Evolutionary conservation across 345 rosid genomes (phyloP).

Genomic region (Brassica juncea): DNA sequence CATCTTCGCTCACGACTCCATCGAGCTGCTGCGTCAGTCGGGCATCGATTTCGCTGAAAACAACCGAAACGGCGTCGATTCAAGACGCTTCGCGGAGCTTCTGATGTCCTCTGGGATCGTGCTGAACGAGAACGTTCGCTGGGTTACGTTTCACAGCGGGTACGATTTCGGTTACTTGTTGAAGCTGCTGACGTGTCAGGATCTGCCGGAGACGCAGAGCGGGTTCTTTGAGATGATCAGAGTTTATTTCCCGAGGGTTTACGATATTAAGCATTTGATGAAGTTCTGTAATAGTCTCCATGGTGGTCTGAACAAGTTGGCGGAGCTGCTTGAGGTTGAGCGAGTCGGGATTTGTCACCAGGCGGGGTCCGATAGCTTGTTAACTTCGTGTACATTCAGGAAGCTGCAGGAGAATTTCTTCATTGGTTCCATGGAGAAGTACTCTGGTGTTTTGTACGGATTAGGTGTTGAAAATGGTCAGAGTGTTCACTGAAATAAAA

Average conservation of each 20-base stretch:
- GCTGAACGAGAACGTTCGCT: conserved; percentile 62
- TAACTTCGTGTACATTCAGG: conserved; percentile 73
- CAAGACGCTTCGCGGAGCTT: conserved; percentile 54
- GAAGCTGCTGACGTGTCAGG: conserved; percentile 64
- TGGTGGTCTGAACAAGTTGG: conserved; percentile 80
- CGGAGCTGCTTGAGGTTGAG: conserved; percentile 66
- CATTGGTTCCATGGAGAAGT: conserved; percentile 57
- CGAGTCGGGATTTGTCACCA: conserved; percentile 74
- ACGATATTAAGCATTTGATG: conserved; percentile 73
- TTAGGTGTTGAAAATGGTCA: conserved; percentile 69
- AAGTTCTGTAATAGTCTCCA: conserved; percentile 72
- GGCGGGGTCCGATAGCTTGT: conserved; percentile 85
- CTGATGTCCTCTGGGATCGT: conserved; percentile 80
- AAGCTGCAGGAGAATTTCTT: conserved; percentile 69
- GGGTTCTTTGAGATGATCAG: conserved; percentile 57
- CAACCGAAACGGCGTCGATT: conserved; percentile 56
- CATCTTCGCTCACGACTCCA: conserved; percentile 58
- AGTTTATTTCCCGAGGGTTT: conserved; percentile 60
- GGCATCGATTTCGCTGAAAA: conserved; percentile 72
- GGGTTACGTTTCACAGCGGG: conserved; percentile 82
- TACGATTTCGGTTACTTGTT: conserved; percentile 82
- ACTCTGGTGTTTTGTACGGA: conserved; percentile 77
- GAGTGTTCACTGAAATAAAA: conserved; percentile 33
- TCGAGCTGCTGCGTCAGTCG: conserved; percentile 59
- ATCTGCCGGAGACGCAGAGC: conserved; percentile 55